These are phyloP conservation scores for Penicillium concentricum DNA, from an alignment of 2,329 filamentous ascomycete genomes.

Conservation along the genomic window DNA sequence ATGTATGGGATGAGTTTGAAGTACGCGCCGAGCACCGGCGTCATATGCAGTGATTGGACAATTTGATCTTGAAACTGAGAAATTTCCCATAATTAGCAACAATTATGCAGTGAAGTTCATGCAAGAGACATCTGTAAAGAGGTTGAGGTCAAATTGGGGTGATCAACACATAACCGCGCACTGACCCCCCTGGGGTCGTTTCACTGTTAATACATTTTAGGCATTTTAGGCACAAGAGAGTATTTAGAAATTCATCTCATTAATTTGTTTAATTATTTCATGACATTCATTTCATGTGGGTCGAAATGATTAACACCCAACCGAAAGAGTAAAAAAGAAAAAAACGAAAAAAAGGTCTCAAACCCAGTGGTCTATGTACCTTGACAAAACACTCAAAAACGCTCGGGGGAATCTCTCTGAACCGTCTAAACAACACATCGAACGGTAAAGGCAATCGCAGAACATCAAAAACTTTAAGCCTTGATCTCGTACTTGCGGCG, in stretches of 20 bases:
- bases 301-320: constrained; percentile 12
- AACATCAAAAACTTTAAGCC: constrained; percentile 51
- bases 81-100: constrained; percentile 27
- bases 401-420: constrained; percentile 36
- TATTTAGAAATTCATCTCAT: constrained; percentile 12
- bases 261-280: constrained; percentile 18
- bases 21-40: constrained; percentile 22
- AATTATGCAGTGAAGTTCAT: constrained; percentile 8
- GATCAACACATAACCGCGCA: background rate
- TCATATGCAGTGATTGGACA: constrained; percentile 11
- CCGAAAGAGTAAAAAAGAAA: constrained; percentile 9
- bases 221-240: background rate
- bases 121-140: background rate
- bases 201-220: background rate
- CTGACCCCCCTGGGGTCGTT: constrained; percentile 1
- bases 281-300: constrained; percentile 18
- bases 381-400: constrained; percentile 26
- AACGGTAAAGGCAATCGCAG: constrained; percentile 26
- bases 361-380: constrained; percentile 25
- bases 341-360: constrained; percentile 4
- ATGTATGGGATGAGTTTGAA: constrained; percentile 20
- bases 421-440: constrained; percentile 33
- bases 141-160: background rate
- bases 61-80: constrained; percentile 2
- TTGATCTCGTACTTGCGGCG: constrained; percentile 75